Percentiles rank a stretch among this genome's conserved stretches.
phyloP scores from a whole-genome alignment of 495 filamentous ascomycete genomes.

The Chaetomium tenue region DNA sequence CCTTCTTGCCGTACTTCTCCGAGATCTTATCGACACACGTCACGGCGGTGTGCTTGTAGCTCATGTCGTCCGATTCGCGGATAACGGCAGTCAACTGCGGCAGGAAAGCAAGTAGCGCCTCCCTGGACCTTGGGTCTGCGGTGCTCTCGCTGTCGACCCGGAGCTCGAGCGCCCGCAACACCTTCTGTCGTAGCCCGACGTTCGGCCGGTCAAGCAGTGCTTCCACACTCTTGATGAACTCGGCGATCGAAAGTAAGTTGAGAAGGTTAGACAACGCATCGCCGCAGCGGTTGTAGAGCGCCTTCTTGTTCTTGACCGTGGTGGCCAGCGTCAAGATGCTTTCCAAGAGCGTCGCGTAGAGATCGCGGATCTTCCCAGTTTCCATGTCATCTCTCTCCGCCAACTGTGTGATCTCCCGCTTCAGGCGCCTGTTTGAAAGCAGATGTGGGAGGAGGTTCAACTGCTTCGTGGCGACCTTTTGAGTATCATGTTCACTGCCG shows the following conservation, averaged over 20 bases:
- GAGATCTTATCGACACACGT: slow-evolving; percentile 85
- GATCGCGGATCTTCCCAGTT: slow-evolving; percentile 58
- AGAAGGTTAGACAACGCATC: slow-evolving; percentile 72
- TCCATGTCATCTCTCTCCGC: slow-evolving; percentile 57
- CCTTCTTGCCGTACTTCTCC: slow-evolving; percentile 88
- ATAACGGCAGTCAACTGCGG: slow-evolving; percentile 73
- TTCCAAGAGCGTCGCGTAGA: slow-evolving; percentile 71
- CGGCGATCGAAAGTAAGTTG: slow-evolving; percentile 72
- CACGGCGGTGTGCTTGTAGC: slow-evolving; percentile 77
- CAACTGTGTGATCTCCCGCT: slow-evolving; percentile 48
- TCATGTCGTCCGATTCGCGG: slow-evolving; percentile 62
- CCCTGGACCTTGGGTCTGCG: slow-evolving; percentile 62
- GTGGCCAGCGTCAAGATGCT: slow-evolving; percentile 62
- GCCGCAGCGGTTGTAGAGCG: slow-evolving; percentile 60
- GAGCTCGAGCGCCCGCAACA: slow-evolving; percentile 72
- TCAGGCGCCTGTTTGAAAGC: slow-evolving; percentile 50
- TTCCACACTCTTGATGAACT: slow-evolving; percentile 83
- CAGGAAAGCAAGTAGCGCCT: slow-evolving; percentile 71
- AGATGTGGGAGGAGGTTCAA: slow-evolving; percentile 58
- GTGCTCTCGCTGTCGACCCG: slow-evolving; percentile 68
- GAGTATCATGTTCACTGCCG: slow-evolving; percentile 57
- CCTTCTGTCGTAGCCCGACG: slow-evolving; percentile 69
- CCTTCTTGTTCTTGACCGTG: slow-evolving; percentile 57
- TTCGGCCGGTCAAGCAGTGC: slow-evolving; percentile 69
- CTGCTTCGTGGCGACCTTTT: slow-evolving; percentile 60